These are phyloP conservation scores for Yamadazyma membranifaciens DNA, from an alignment of 1,139 yeast genomes.

Conservation along the genomic window DNA sequence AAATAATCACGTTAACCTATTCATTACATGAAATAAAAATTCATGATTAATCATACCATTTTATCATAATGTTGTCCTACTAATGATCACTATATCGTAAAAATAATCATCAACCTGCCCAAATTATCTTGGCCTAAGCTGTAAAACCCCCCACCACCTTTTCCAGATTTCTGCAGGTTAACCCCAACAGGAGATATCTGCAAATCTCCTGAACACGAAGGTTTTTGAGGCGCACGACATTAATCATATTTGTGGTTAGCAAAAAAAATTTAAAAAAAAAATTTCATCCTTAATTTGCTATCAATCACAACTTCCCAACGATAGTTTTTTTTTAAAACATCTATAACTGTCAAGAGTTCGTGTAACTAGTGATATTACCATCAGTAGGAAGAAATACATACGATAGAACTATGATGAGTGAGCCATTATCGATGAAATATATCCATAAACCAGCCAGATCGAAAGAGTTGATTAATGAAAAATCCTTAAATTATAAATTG, in stretches of 20 bases:
- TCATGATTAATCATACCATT: too few species aligned
- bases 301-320: background rate
- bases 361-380: too few species aligned
- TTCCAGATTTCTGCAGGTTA: slow-evolving; percentile 1
- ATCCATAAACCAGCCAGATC: slow-evolving; percentile 44
- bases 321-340: too few species aligned
- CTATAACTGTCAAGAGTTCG: too few species aligned
- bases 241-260: background rate
- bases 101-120: too few species aligned
- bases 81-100: too few species aligned
- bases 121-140: too few species aligned
- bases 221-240: background rate
- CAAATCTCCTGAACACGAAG: background rate
- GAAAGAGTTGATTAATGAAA: slow-evolving; percentile 10
- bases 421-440: slow-evolving; percentile 37
- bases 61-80: too few species aligned
- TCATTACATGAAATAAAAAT: too few species aligned
- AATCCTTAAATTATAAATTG: slow-evolving; percentile 4
- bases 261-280: background rate
- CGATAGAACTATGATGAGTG: slow-evolving; percentile 9
- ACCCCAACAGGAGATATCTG: background rate
- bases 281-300: slow-evolving; percentile 5
- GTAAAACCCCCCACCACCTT: too few species aligned
- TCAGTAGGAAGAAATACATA: background rate
- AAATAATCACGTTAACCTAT: too few species aligned